Evolutionary conservation across 2,329 filamentous ascomycete genomes (phyloP).

Genomic region (Botrytis medusae): DNA sequence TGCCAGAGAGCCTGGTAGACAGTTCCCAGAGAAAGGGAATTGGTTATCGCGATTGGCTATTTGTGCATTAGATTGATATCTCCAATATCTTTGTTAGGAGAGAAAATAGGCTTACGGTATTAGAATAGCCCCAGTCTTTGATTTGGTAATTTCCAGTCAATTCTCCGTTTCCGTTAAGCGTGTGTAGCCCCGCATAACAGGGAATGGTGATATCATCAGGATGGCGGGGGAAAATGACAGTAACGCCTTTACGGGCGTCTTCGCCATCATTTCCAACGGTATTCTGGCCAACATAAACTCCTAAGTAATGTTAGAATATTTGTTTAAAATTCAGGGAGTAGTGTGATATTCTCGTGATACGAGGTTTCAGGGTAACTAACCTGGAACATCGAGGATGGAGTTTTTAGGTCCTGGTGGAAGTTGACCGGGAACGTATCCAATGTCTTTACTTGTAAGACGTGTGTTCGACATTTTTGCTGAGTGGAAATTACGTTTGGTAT

Average conservation of each 20-base stretch:
- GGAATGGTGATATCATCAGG: conserved; percentile 35
- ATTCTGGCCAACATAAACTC: conserved; percentile 37
- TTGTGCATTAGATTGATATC: not conserved
- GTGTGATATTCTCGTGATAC: not conserved
- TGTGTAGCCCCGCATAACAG: conserved; percentile 38
- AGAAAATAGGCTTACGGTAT: conserved; percentile 26
- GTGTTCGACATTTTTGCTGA: not conserved
- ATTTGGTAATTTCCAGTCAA: conserved; percentile 37
- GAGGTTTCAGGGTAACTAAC: conserved; percentile 13
- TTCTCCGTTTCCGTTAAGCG: conserved; percentile 38
- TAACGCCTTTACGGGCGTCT: conserved; percentile 35
- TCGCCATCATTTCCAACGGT: conserved; percentile 34
- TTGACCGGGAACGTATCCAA: conserved; percentile 36
- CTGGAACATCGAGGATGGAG: conserved; percentile 38
- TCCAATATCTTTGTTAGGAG: not conserved
- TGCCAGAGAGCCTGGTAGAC: conserved; percentile 38
- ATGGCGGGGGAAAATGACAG: conserved; percentile 36
- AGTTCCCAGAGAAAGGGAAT: conserved; percentile 43
- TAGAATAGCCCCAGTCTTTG: conserved; percentile 38
- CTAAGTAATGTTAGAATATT: conserved; percentile 18
- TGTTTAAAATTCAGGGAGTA: not conserved
- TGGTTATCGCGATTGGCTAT: conserved; percentile 41
- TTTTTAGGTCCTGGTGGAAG: conserved; percentile 35
- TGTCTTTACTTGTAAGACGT: conserved; percentile 23
- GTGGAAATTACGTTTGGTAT: not conserved